Conservation (phyloP, 768 basidiomycete species). For the Tephrocybe sp. region DNA sequence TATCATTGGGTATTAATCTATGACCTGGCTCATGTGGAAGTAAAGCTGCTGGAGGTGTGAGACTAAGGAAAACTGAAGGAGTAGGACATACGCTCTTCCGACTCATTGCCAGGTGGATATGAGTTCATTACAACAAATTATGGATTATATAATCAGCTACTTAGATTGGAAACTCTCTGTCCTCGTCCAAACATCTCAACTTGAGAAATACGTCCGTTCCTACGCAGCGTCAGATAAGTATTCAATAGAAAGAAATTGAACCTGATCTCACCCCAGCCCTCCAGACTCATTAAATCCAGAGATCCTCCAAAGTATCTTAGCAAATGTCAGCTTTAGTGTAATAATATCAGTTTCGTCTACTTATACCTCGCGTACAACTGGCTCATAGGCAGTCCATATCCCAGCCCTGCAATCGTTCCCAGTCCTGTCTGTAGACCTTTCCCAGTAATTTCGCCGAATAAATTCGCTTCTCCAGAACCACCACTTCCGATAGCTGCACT, state of each 20-base stretch:
- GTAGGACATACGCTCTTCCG: no score
- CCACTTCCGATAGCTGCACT: conserved; percentile 53
- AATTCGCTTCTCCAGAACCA: conserved; percentile 41
- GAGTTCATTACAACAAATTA: no score
- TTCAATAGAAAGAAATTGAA: not conserved
- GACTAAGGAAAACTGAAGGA: no score
- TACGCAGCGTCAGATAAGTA: conserved; percentile 15
- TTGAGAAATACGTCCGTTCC: conserved; percentile 51
- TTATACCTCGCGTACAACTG: conserved; percentile 63
- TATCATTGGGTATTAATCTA: not conserved
- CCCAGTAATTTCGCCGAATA: conserved; percentile 78
- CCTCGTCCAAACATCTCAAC: conserved; percentile 48
- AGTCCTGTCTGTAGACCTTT: conserved; percentile 77
- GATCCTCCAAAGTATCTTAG: conserved; percentile 82
- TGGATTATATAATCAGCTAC: not conserved
- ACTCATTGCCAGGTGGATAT: no score
- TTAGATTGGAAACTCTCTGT: conserved; percentile 40
- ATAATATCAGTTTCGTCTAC: conserved; percentile 10
- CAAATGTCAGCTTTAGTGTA: not conserved
- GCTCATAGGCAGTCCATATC: conserved; percentile 86
- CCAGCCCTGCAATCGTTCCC: conserved; percentile 88
- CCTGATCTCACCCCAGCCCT: conserved; percentile 72
- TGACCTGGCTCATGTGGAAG: no score
- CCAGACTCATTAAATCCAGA: conserved; percentile 74
- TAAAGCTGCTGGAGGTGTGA: no score